Conservation (phyloP, 108 stramenopile species). For the Pinguiococcus pyrenoidosus region DNA sequence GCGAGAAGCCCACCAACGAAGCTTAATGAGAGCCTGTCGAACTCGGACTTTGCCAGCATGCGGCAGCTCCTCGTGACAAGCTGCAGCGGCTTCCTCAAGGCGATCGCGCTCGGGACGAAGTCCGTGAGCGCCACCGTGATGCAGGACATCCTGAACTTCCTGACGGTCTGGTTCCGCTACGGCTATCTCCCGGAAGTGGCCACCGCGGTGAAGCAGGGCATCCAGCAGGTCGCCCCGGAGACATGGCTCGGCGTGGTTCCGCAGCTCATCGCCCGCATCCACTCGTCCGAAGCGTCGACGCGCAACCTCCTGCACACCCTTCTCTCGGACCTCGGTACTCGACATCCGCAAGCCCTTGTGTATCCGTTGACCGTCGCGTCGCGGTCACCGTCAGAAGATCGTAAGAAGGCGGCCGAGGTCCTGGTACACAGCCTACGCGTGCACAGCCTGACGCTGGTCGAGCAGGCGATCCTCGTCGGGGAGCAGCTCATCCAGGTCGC, state of each 20-base stretch:
- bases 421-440: constrained; percentile 71
- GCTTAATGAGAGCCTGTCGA: too few species aligned
- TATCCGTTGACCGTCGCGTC: constrained; percentile 86
- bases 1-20: too few species aligned
- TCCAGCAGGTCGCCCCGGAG: constrained; percentile 60
- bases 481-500: constrained; percentile 96
- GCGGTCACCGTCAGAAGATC: constrained; percentile 68
- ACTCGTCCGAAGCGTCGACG: constrained; percentile 57
- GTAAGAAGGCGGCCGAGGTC: constrained; percentile 70
- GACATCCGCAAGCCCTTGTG: constrained; percentile 79
- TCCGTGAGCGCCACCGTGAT: constrained; percentile 80
- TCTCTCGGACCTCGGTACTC: constrained; percentile 62
- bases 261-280: constrained; percentile 94
- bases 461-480: constrained; percentile 84
- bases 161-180: constrained; percentile 85
- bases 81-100: constrained; percentile 81
- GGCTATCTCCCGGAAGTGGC: constrained; percentile 54
- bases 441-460: constrained; percentile 56
- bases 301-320: constrained; percentile 69
- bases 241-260: constrained; percentile 96
- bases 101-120: constrained; percentile 75
- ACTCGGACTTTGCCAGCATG: too few species aligned
- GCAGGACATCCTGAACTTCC: constrained; percentile 88
- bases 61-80: too few species aligned
- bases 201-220: constrained; percentile 37